Conservation (phyloP, 2,329 filamentous ascomycete genomes). For the Saccharata proteae region DNA sequence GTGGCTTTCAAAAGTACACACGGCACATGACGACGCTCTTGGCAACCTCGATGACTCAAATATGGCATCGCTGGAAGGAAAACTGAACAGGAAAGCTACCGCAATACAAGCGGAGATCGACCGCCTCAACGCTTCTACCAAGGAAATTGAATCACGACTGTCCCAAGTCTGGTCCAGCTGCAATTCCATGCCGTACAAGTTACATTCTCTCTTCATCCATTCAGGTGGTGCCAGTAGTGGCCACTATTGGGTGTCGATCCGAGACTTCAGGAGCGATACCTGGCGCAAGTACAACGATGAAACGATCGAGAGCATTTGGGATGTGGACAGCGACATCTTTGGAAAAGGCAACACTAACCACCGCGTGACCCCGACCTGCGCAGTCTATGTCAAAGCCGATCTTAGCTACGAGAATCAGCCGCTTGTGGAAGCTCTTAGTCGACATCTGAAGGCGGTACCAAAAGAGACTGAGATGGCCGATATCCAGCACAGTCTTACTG, state of each 20-base stretch:
- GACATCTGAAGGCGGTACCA: neutral
- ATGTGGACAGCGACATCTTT: slow-evolving; percentile 8
- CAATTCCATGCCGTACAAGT: slow-evolving; percentile 58
- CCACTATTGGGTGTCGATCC: slow-evolving; percentile 96
- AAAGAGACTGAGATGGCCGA: no score
- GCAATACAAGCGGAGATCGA: slow-evolving; percentile 4
- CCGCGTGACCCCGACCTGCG: slow-evolving; percentile 7
- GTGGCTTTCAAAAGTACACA: no score
- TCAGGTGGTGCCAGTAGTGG: slow-evolving; percentile 53
- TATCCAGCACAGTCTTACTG: no score
- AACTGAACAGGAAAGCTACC: slow-evolving; percentile 10
- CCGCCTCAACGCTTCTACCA: slow-evolving; percentile 25
- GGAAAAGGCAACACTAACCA: slow-evolving; percentile 5
- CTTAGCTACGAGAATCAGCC: slow-evolving; percentile 3
- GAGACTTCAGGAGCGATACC: slow-evolving; percentile 65
- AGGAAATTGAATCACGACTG: slow-evolving; percentile 36
- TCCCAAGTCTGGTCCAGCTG: slow-evolving; percentile 50
- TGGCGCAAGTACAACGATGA: slow-evolving; percentile 96
- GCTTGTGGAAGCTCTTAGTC: slow-evolving; percentile 5
- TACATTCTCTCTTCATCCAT: slow-evolving; percentile 92
- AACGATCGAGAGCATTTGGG: slow-evolving; percentile 52
- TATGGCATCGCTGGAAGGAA: slow-evolving; percentile 9
- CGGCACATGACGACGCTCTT: no score
- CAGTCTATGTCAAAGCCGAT: slow-evolving; percentile 7
- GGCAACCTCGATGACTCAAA: neutral